Conservation (phyloP, 768 basidiomycete genomes). For the Clitopilus hobsonii region DNA sequence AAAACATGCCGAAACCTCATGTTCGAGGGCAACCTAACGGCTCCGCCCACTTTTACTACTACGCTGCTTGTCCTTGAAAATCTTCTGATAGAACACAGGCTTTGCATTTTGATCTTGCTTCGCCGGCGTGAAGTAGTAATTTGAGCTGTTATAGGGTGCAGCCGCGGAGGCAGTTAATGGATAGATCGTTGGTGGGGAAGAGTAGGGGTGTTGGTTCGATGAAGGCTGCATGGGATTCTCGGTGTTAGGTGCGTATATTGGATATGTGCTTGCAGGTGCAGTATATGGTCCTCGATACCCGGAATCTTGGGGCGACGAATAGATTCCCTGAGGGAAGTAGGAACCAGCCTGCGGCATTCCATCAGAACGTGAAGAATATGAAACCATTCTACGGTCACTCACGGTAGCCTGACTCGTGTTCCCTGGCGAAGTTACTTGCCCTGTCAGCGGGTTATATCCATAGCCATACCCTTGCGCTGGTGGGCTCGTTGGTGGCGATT, state of each 20-base stretch:
- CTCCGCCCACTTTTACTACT: constrained; percentile 1
- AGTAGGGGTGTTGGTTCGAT: neutral
- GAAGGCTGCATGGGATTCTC: neutral
- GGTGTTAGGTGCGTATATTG: neutral
- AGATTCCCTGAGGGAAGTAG: neutral
- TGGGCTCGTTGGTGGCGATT: neutral
- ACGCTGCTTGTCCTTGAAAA: neutral
- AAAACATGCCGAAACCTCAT: neutral
- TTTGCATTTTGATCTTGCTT: neutral
- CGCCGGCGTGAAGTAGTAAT: neutral
- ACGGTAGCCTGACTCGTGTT: neutral
- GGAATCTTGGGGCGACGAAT: neutral
- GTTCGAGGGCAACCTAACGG: neutral
- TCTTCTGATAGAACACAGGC: neutral
- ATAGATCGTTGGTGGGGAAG: neutral
- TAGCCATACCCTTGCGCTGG: neutral
- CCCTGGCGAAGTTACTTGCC: neutral
- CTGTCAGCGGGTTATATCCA: neutral
- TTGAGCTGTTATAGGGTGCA: neutral
- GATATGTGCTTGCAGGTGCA: neutral
- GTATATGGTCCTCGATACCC: neutral
- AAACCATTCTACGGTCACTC: neutral
- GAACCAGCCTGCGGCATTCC: neutral
- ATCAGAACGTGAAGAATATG: neutral
- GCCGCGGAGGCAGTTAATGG: neutral